Conservation (phyloP, 1,284 basidiomycete species). For the Pulveroboletus sp. region DNA sequence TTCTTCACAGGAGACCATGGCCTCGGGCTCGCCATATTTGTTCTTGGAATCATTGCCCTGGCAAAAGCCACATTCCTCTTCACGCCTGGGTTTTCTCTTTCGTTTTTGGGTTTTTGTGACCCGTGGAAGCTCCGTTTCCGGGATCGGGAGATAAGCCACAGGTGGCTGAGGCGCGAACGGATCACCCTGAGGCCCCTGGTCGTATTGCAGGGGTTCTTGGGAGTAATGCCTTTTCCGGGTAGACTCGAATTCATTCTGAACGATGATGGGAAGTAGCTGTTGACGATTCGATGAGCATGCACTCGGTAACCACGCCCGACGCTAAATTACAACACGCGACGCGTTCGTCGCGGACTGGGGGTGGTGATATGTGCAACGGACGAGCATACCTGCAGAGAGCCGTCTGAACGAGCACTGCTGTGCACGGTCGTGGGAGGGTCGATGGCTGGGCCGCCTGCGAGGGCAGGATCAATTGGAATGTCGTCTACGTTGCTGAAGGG, state of each 20-base stretch:
- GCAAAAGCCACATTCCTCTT: constrained; percentile 70
- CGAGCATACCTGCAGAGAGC: constrained; percentile 35
- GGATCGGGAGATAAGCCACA: constrained; percentile 51
- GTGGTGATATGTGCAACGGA: constrained; percentile 17
- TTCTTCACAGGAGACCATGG: constrained; percentile 69
- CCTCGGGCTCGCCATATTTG: constrained; percentile 54
- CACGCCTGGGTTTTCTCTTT: constrained; percentile 53
- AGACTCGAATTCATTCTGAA: constrained; percentile 15
- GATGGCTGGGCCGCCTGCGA: constrained; percentile 46
- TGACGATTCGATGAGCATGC: constrained; percentile 25
- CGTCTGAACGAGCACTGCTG: constrained; percentile 7
- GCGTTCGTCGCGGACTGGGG: constrained; percentile 39
- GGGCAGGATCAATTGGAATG: constrained; percentile 74
- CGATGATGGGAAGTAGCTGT: constrained; percentile 22
- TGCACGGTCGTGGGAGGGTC: constrained; percentile 52
- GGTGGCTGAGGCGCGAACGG: constrained; percentile 69
- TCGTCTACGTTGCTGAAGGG: constrained; percentile 55
- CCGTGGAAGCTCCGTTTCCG: constrained; percentile 33
- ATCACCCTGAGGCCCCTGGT: constrained; percentile 76
- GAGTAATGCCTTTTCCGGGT: constrained; percentile 36
- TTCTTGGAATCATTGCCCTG: constrained; percentile 60
- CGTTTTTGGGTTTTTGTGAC: constrained; percentile 50
- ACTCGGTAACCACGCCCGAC: constrained; percentile 12
- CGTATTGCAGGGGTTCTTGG: constrained; percentile 49
- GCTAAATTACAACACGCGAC: constrained; percentile 50